These are phyloP conservation scores for Chenopodium formosanum DNA, from an alignment of 148 eudicot species.

Conservation along the genomic window DNA sequence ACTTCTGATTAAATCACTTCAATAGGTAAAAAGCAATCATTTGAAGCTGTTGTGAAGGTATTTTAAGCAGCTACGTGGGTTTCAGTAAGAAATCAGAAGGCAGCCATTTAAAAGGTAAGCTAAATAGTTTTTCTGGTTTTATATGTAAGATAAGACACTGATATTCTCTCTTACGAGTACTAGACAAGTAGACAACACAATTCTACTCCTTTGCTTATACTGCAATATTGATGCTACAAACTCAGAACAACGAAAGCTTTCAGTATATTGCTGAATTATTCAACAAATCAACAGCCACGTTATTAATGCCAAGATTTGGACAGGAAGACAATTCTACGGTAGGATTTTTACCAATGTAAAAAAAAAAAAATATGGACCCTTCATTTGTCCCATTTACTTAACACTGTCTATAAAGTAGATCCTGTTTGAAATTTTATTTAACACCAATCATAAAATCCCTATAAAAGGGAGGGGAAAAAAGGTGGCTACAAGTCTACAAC, in stretches of 20 bases:
- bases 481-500: not conserved
- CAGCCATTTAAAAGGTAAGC: not conserved
- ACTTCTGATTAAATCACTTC: not conserved
- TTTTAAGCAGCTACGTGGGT: not conserved
- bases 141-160: too few species aligned
- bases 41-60: too few species aligned
- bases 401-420: not conserved
- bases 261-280: not conserved
- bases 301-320: not conserved
- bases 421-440: not conserved
- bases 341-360: not conserved
- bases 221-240: not conserved
- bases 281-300: not conserved
- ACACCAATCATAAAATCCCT: not conserved
- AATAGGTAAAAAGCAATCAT: too few species aligned
- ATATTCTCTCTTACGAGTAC: too few species aligned
- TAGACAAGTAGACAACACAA: too few species aligned
- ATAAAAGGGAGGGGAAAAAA: not conserved
- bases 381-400: not conserved
- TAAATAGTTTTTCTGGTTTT: not conserved
- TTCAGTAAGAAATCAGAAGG: not conserved
- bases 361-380: not conserved
- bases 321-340: not conserved
- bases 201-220: not conserved
- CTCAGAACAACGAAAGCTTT: not conserved